These are phyloP conservation scores for Solanum rostratum DNA, from an alignment of 257 asterid genomes.

Conservation along the genomic window DNA sequence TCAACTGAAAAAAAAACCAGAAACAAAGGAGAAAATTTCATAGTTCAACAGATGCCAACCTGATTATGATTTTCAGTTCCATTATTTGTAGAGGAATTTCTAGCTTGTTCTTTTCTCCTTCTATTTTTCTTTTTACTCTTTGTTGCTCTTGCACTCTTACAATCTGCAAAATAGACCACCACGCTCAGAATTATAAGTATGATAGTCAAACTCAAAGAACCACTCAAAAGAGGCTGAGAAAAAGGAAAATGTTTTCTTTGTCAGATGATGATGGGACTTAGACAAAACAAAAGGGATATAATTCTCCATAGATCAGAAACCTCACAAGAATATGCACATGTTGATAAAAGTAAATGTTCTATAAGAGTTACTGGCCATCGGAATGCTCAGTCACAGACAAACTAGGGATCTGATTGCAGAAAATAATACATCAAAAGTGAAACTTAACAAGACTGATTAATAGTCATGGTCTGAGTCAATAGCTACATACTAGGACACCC, in stretches of 20 bases:
- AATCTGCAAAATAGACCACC: slow-evolving; percentile 34
- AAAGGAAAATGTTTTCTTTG: neutral
- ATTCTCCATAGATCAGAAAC: neutral
- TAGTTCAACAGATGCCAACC: slow-evolving; percentile 26
- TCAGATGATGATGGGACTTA: neutral
- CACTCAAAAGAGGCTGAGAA: neutral
- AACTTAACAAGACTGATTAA: neutral
- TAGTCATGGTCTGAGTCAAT: neutral
- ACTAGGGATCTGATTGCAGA: neutral
- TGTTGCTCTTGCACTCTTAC: slow-evolving; percentile 42
- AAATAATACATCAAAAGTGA: neutral
- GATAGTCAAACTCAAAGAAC: neutral
- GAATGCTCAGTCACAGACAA: neutral
- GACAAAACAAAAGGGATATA: neutral
- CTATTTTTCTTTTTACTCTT: slow-evolving; percentile 83
- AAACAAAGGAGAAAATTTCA: slow-evolving; percentile 1
- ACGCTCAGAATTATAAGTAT: neutral
- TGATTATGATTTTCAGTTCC: slow-evolving; percentile 35
- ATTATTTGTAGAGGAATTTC: slow-evolving; percentile 31
- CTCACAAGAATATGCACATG: neutral
- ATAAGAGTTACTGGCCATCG: neutral
- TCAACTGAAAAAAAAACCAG: neutral
- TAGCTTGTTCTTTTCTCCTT: slow-evolving; percentile 70
- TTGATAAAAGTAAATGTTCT: neutral
- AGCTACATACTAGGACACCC: neutral